Evolutionary conservation across 2,329 filamentous ascomycete genomes (phyloP).

Genomic region (Trichoderma atrobrunneum): DNA sequence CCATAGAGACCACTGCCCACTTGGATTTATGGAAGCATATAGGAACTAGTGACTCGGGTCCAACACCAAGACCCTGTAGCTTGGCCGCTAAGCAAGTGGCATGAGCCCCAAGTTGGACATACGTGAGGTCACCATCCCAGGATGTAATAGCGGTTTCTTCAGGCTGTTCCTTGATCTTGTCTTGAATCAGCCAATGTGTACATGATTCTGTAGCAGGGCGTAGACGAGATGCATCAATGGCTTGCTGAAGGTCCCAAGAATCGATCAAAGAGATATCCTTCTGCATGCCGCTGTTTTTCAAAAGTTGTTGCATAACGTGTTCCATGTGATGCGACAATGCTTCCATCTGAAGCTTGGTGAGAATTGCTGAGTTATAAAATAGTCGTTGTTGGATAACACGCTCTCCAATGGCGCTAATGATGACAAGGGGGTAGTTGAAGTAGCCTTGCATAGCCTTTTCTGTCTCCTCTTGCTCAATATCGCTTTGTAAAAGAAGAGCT

Average conservation of each 20-base stretch:
- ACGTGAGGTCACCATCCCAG: conserved; percentile 14
- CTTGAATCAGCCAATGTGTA: not conserved
- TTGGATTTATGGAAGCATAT: conserved; percentile 22
- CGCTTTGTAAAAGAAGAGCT: not conserved
- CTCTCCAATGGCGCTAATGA: not conserved
- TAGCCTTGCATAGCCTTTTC: not conserved
- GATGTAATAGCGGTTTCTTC: not conserved
- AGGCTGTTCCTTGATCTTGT: not conserved
- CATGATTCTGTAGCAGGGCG: not conserved
- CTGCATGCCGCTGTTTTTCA: not conserved
- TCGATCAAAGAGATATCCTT: not conserved
- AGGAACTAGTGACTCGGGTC: conserved; percentile 13
- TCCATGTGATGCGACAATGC: conserved; percentile 3
- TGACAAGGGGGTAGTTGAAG: conserved; percentile 12
- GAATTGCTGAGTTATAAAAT: not conserved
- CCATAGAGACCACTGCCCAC: conserved; percentile 21
- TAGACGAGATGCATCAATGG: not conserved
- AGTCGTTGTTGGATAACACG: not conserved
- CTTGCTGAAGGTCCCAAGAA: conserved; percentile 7
- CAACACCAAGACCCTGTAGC: conserved; percentile 1
- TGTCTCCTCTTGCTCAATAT: not conserved
- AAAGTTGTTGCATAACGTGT: conserved; percentile 5
- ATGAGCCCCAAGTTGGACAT: not conserved
- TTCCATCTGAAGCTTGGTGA: not conserved
- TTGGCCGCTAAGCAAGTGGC: not conserved